A percentile compares a stretch with the other conserved stretches of the same genome.
Evolutionary conservation across 1,284 basidiomycete genomes (phyloP).

Genomic region (Heterobasidion parviporum): DNA sequence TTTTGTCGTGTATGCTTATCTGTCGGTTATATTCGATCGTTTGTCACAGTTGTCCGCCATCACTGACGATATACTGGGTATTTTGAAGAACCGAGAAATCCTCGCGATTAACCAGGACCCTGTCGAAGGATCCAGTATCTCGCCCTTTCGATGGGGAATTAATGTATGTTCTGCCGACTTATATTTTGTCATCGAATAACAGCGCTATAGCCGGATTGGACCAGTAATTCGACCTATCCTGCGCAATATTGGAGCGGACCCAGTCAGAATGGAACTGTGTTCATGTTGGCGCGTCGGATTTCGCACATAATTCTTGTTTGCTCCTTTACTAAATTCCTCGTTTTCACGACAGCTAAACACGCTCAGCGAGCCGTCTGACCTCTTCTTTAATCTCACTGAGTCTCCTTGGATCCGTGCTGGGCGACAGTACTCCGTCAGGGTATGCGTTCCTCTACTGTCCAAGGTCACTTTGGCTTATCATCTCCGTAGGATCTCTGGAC

Average conservation of each 20-base stretch:
- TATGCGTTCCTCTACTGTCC: conserved; percentile 19
- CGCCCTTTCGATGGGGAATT: conserved; percentile 38
- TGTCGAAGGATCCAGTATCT: conserved; percentile 29
- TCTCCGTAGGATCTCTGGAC: conserved; percentile 44
- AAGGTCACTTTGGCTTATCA: background rate
- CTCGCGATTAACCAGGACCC: conserved; percentile 39
- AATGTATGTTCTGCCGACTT: conserved; percentile 27
- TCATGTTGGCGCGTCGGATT: conserved; percentile 30
- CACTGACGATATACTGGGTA: conserved; percentile 24
- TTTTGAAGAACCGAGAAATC: conserved; percentile 30
- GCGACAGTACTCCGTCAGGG: conserved; percentile 51
- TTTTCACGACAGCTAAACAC: conserved; percentile 25
- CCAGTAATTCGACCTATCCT: conserved; percentile 34
- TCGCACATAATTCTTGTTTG: background rate
- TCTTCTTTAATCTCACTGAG: conserved; percentile 60
- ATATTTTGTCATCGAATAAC: background rate
- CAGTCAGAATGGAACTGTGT: conserved; percentile 36
- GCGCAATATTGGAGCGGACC: conserved; percentile 48
- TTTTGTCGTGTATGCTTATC: conserved; percentile 9
- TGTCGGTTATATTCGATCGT: background rate
- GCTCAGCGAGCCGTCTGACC: conserved; percentile 41
- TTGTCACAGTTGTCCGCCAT: conserved; percentile 25
- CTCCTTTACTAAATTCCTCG: background rate
- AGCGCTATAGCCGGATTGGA: conserved; percentile 36
- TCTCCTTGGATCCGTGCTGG: conserved; percentile 66